Evolutionary conservation across 176 grass and related monocot genomes (phyloP).

Genomic region (Saccharum officinarum): DNA sequence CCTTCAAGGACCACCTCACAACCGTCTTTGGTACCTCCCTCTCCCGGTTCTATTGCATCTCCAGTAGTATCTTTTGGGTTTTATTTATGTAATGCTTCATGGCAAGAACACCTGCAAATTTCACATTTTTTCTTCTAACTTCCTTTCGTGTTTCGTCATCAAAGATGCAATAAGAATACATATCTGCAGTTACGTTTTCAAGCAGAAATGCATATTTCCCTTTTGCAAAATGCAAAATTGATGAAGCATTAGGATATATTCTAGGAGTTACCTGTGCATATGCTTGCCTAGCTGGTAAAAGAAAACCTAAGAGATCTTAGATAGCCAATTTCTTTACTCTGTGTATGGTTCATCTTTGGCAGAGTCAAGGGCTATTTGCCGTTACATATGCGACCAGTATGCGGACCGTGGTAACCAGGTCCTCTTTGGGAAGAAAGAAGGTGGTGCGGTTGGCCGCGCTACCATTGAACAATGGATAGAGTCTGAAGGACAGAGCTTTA

Average conservation of each 20-base stretch:
- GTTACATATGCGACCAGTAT: slow-evolving; percentile 83
- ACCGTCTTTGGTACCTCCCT: slow-evolving; percentile 63
- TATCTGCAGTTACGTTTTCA: not conserved
- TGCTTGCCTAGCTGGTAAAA: not conserved
- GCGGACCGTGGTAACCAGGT: slow-evolving; percentile 48
- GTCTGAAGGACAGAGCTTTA: slow-evolving; percentile 79
- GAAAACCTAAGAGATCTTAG: not conserved
- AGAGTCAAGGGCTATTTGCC: slow-evolving; percentile 94
- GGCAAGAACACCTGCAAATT: not conserved
- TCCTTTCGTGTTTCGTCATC: not conserved
- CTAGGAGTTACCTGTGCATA: not conserved
- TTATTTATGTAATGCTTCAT: not conserved
- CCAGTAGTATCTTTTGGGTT: not conserved
- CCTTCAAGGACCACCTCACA: slow-evolving; percentile 79
- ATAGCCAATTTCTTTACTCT: slow-evolving; percentile 12
- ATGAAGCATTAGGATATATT: not conserved
- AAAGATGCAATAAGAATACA: not conserved
- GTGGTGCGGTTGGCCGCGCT: slow-evolving; percentile 55
- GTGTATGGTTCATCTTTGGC: slow-evolving; percentile 31
- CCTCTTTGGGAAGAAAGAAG: slow-evolving; percentile 64
- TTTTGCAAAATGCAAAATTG: slow-evolving; percentile 4
- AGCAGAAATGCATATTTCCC: not conserved
- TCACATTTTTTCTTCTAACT: not conserved
- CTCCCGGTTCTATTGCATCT: not conserved
- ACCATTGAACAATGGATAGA: slow-evolving; percentile 89